Evolutionary conservation across 1,139 yeast genomes (phyloP), one percentile per base, ranked within the genome.

Genomic region (Pichia sp.): DNA sequence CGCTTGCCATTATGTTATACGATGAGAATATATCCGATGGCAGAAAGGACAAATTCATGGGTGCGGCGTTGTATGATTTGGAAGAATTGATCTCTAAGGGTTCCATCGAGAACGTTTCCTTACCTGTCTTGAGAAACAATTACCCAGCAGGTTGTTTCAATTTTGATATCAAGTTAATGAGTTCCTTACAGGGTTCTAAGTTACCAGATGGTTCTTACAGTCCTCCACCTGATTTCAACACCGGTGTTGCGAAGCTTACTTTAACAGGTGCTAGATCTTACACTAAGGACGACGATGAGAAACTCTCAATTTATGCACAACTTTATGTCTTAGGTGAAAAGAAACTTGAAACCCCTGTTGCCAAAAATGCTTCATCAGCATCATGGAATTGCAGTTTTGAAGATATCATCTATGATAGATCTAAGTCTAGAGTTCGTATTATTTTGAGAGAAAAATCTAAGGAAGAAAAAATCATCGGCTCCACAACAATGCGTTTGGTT

Each of bases 191-290:
- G 68, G 85, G 95, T 40, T 78, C 81, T 55, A 79, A 78, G 61
- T 79, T 85, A 63, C 91, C 89, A 3, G 96, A 90, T 71, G 98
- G 97, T 54, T 87, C 95, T 9, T 75, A 79, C 51, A 85, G 83
- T 62, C 92, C 96, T 49, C 91, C 96, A 49, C 97, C 96, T 52
- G 97, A 91, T 63, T 81, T 90, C 70, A 91, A 90, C 71, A 89
- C 97, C 20, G 99, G 99, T 77, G 85, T 93, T 64, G 83, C 87
- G 31, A 80, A 85, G 65, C 70, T 87, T 56, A 76, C 74, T 55
- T 67, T 82, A 50, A 63, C 68, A n/a, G 81, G 77, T 59, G 84
- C 81, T 29, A 76, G 84, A 70, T 74, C 78, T 14, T 67, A 65
- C 56, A 69, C 75, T 71, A 74, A 71, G 60, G 70, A 73, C 67